phyloP scores from a whole-genome alignment of 75 land plant species.

The Azolla pinnata region DNA sequence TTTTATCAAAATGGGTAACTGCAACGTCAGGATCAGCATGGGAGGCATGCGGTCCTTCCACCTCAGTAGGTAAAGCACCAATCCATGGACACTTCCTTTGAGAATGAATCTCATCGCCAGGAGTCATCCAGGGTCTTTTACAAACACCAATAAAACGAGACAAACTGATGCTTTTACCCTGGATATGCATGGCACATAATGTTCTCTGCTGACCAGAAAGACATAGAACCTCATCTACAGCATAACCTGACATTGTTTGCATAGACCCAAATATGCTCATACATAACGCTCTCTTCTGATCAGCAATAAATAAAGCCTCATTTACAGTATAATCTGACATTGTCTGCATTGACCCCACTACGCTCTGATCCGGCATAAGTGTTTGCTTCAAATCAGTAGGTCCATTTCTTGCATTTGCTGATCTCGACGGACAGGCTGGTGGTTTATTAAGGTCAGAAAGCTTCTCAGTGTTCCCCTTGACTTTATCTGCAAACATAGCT shows the following conservation, averaged over 20 bases:
- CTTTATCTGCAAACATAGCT: background rate
- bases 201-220: background rate
- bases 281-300: too few species aligned
- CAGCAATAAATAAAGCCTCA: too few species aligned
- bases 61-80: conserved; percentile 38
- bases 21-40: conserved; percentile 36
- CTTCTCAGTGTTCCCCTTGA: background rate
- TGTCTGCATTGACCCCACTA: too few species aligned
- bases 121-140: conserved; percentile 48
- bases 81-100: conserved; percentile 38
- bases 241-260: background rate
- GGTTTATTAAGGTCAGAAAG: too few species aligned
- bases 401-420: too few species aligned
- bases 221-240: background rate
- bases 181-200: background rate
- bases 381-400: too few species aligned
- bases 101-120: conserved; percentile 46
- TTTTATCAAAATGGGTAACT: conserved; percentile 26
- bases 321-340: too few species aligned
- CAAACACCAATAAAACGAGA: conserved; percentile 36
- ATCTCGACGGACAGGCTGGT: too few species aligned
- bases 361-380: too few species aligned
- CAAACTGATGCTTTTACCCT: conserved; percentile 15
- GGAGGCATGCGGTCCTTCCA: conserved; percentile 33
- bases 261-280: too few species aligned